A percentile compares a stretch with the other conserved stretches of the same genome.
Evolutionary conservation across 2,329 filamentous ascomycete genomes (phyloP).

Genomic region (Monilinia vaccinii-corymbosi): DNA sequence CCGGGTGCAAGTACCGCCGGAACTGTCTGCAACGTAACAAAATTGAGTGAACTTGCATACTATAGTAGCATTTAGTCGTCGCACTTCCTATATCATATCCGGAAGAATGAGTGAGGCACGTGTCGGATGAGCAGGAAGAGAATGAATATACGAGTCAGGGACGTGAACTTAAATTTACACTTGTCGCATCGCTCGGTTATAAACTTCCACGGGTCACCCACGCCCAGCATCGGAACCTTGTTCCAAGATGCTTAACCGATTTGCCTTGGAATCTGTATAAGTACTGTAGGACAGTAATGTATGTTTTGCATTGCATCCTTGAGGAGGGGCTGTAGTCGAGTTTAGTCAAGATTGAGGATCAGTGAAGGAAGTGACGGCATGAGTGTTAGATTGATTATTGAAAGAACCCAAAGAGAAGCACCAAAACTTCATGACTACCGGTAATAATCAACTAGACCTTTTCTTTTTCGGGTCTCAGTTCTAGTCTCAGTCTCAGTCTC

Average conservation of each 20-base stretch:
- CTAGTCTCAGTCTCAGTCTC: too few relatives aligned
- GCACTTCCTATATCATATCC: too few relatives aligned
- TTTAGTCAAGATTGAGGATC: neutral
- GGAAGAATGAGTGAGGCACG: neutral
- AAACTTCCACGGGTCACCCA: neutral
- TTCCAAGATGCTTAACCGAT: neutral
- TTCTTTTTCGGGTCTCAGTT: too few relatives aligned
- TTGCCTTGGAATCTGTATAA: neutral
- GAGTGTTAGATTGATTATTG: neutral
- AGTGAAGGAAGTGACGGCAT: neutral
- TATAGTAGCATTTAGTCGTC: too few relatives aligned
- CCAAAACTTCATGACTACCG: neutral
- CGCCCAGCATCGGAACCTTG: neutral
- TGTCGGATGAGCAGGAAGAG: neutral
- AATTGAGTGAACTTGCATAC: too few relatives aligned
- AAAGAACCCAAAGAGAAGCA: neutral
- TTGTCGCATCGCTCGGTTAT: neutral
- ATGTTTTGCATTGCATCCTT: constrained; percentile 1
- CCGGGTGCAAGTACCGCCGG: neutral
- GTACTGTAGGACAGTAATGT: too few relatives aligned
- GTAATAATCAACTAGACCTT: neutral
- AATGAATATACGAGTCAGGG: neutral
- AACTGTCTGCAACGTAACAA: neutral
- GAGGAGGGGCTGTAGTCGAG: neutral
- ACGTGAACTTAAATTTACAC: neutral